Conservation (phyloP, 2,329 filamentous ascomycete genomes). For the Verticillium alfalfae region DNA sequence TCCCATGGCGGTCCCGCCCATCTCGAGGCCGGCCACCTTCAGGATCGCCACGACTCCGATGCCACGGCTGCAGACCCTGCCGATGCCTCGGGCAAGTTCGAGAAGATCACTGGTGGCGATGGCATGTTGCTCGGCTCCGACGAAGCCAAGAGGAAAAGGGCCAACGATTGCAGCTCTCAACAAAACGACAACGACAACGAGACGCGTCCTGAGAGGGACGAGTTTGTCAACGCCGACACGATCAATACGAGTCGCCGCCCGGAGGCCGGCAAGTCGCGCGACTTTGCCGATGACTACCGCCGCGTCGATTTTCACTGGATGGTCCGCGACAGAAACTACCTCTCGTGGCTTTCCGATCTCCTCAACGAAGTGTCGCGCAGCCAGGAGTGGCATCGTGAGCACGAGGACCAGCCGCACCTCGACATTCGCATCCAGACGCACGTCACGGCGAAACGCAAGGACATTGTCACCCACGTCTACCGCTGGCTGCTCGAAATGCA, state of each 20-base stretch:
- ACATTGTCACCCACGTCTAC: constrained; percentile 48
- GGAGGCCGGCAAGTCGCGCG: constrained; percentile 12
- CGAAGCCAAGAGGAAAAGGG: not conserved
- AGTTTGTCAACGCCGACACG: constrained; percentile 10
- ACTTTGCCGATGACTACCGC: constrained; percentile 32
- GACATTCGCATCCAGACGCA: constrained; percentile 52
- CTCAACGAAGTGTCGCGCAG: constrained; percentile 41
- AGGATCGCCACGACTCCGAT: constrained; percentile 11
- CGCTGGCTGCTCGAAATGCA: constrained; percentile 52
- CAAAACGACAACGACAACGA: constrained; percentile 3
- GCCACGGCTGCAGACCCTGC: constrained; percentile 2
- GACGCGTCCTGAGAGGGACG: not conserved
- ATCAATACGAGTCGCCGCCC: constrained; percentile 3
- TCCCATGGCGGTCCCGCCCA: constrained; percentile 19
- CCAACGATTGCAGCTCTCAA: not conserved
- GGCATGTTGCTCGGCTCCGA: not conserved
- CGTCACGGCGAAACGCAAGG: constrained; percentile 48
- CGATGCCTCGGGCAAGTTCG: not conserved
- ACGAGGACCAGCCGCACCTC: constrained; percentile 30
- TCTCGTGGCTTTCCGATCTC: constrained; percentile 52
- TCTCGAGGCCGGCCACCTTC: constrained; percentile 7
- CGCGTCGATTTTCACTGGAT: constrained; percentile 57
- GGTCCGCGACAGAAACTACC: constrained; percentile 49
- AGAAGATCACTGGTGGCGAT: not conserved
- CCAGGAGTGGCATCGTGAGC: constrained; percentile 28